Percentiles rank a stretch among this genome's conserved stretches.
phyloP scores from a whole-genome alignment of 2,329 filamentous ascomycete species.

The Hymenoscyphus occultus region DNA sequence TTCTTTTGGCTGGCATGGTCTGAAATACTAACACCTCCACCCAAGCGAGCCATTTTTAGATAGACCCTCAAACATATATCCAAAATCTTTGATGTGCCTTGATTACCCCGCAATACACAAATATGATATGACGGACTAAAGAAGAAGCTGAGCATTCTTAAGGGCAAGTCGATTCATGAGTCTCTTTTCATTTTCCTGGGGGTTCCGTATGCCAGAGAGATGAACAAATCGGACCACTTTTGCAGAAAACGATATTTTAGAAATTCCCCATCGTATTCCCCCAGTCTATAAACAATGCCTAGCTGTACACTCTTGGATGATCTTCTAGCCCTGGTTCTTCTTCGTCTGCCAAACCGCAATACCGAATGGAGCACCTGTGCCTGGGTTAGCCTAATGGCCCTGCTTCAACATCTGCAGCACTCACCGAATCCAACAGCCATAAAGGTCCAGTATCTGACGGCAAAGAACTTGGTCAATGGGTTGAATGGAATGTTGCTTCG shows the following conservation, averaged over 20 bases:
- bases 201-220: neutral
- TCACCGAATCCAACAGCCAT: slow-evolving; percentile 52
- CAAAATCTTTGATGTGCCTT: neutral
- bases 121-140: neutral
- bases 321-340: slow-evolving; percentile 35
- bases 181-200: neutral
- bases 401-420: slow-evolving; percentile 29
- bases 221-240: neutral
- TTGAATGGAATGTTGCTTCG: slow-evolving; percentile 97
- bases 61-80: neutral
- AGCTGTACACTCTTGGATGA: slow-evolving; percentile 22
- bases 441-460: slow-evolving; percentile 77
- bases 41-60: neutral
- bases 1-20: neutral
- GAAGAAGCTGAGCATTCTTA: neutral
- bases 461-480: slow-evolving; percentile 84
- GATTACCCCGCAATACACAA: neutral
- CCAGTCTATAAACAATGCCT: slow-evolving; percentile 14
- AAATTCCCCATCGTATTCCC: slow-evolving; percentile 14
- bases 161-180: neutral
- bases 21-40: neutral
- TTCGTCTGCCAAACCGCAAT: slow-evolving; percentile 49
- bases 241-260: neutral
- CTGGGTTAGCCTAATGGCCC: slow-evolving; percentile 24
- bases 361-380: slow-evolving; percentile 54